Conservation (phyloP, 1,139 yeast genomes). For the Taphrina wiesneri region DNA sequence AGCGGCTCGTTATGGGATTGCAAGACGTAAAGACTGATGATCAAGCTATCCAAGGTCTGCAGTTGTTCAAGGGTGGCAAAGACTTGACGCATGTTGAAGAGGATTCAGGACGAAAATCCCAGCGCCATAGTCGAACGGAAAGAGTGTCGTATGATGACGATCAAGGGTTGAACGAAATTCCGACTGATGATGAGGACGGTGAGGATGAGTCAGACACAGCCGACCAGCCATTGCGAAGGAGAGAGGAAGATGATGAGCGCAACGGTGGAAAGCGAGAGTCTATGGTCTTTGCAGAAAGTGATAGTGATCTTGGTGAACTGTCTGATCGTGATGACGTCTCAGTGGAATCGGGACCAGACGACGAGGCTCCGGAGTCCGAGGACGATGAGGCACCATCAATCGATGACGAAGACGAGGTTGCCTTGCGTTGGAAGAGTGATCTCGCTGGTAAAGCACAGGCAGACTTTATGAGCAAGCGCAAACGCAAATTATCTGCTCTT, state of each 20-base stretch:
- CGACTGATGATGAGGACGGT: constrained; percentile 38
- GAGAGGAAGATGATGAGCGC: constrained; percentile 39
- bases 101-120: constrained; percentile 48
- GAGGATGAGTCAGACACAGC: constrained; percentile 40
- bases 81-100: constrained; percentile 47
- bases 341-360: constrained; percentile 19
- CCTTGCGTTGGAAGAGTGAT: constrained; percentile 49
- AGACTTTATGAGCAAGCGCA: constrained; percentile 47
- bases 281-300: constrained; percentile 50
- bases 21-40: constrained; percentile 70
- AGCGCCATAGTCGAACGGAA: constrained; percentile 38
- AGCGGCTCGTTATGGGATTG: constrained; percentile 74
- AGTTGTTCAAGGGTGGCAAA: constrained; percentile 58
- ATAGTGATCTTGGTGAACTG: constrained; percentile 50
- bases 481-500: constrained; percentile 79
- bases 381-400: constrained; percentile 41
- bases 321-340: constrained; percentile 41
- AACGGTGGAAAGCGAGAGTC: constrained; percentile 20
- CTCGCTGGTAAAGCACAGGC: constrained; percentile 44
- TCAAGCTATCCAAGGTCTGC: constrained; percentile 66
- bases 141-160: constrained; percentile 49
- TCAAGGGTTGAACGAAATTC: constrained; percentile 30
- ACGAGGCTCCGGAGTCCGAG: not conserved
- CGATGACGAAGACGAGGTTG: constrained; percentile 48
- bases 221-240: not conserved